Percentiles rank a stretch among this genome's conserved stretches.
These are phyloP conservation scores for Wickerhamiella lipophila DNA, from an alignment of 805 yeast species.

Conservation along the genomic window DNA sequence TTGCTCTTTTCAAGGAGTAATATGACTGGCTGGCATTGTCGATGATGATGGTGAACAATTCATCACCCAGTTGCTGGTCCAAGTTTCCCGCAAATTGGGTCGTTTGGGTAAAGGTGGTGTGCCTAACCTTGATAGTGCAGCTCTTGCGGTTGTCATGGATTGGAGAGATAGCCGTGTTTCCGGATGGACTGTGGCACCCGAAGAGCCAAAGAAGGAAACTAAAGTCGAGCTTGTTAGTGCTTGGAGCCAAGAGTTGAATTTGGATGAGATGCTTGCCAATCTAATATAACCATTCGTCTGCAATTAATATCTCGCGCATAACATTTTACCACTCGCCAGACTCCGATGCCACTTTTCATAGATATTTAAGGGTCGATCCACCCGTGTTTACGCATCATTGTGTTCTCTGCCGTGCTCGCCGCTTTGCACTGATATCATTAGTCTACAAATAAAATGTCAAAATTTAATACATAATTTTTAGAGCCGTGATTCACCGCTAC, in stretches of 20 bases:
- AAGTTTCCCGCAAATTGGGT: slow-evolving; percentile 85
- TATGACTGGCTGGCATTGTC: slow-evolving; percentile 76
- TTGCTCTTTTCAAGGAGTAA: slow-evolving; percentile 51
- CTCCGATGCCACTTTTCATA: background rate
- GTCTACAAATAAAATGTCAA: background rate
- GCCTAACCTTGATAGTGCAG: slow-evolving; percentile 81
- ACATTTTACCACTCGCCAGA: too few species aligned
- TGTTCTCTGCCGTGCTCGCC: background rate
- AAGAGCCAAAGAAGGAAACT: slow-evolving; percentile 35
- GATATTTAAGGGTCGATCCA: too few species aligned
- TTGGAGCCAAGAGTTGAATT: slow-evolving; percentile 91
- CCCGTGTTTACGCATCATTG: too few species aligned
- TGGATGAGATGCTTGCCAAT: slow-evolving; percentile 48
- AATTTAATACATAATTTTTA: slow-evolving; percentile 11
- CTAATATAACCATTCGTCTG: background rate
- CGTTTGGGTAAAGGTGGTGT: slow-evolving; percentile 86
- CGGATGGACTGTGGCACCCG: slow-evolving; percentile 73
- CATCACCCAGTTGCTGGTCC: slow-evolving; percentile 76
- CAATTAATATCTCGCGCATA: too few species aligned
- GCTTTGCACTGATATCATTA: background rate
- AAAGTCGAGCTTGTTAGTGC: slow-evolving; percentile 68
- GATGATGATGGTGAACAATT: slow-evolving; percentile 59
- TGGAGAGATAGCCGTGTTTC: slow-evolving; percentile 94
- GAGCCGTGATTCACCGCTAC: slow-evolving; percentile 62
- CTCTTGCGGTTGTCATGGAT: slow-evolving; percentile 68